These are phyloP conservation scores for Aspergillaceae sp. DNA, from an alignment of 2,329 filamentous ascomycete species.

Conservation along the genomic window DNA sequence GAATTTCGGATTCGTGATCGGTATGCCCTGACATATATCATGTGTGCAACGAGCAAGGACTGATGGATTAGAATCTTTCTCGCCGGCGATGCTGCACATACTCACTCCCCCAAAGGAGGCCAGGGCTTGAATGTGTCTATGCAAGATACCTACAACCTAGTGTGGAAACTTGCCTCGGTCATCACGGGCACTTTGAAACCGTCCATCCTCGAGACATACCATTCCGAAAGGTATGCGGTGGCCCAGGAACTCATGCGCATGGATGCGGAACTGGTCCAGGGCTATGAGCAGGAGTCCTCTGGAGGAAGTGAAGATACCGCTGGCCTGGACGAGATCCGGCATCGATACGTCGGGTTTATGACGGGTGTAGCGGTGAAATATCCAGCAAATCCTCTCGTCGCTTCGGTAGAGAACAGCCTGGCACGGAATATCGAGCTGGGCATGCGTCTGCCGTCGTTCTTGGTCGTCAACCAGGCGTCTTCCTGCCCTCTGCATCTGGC, in stretches of 20 bases:
- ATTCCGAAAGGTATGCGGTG: slow-evolving; percentile 40
- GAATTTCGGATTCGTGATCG: slow-evolving; percentile 49
- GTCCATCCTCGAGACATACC: slow-evolving; percentile 42
- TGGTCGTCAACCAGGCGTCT: neutral
- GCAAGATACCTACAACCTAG: slow-evolving; percentile 50
- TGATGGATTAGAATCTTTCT: slow-evolving; percentile 63
- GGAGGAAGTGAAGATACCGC: neutral
- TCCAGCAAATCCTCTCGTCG: neutral
- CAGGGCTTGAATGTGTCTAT: slow-evolving; percentile 45
- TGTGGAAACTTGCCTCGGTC: slow-evolving; percentile 48
- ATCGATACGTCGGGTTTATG: neutral
- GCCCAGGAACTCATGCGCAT: slow-evolving; percentile 19
- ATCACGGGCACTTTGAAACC: slow-evolving; percentile 32
- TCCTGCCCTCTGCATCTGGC: slow-evolving; percentile 1
- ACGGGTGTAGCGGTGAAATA: neutral
- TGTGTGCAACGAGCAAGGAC: slow-evolving; percentile 22
- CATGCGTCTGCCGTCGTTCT: slow-evolving; percentile 7
- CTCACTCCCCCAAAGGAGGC: slow-evolving; percentile 38
- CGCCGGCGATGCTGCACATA: slow-evolving; percentile 57
- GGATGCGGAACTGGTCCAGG: slow-evolving; percentile 2
- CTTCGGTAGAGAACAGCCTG: no score
- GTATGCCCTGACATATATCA: neutral
- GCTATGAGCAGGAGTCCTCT: neutral
- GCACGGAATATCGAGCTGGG: slow-evolving; percentile 9
- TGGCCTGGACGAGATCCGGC: neutral